phyloP scores from a whole-genome alignment of 192 early-diverging fungal species.

The Umbelopsis vinacea region DNA sequence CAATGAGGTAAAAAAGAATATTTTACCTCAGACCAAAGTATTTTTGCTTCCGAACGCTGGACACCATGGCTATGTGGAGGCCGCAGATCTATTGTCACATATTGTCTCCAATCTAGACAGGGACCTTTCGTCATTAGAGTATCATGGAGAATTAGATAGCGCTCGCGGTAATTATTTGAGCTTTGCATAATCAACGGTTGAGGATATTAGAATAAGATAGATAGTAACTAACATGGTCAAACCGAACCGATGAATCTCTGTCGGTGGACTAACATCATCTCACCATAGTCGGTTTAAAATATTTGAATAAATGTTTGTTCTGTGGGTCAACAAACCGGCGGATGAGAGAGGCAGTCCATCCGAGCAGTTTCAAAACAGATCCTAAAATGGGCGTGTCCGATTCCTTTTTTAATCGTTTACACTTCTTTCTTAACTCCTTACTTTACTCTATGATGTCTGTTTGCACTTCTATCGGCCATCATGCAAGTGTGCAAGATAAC shows the following conservation, averaged over 20 bases:
- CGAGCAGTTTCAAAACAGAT: background rate
- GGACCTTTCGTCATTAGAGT: background rate
- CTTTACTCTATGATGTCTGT: background rate
- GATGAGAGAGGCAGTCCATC: background rate
- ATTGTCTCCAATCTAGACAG: slow-evolving; percentile 13
- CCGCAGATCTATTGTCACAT: slow-evolving; percentile 6
- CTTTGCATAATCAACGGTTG: background rate
- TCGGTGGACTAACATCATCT: too few relatives aligned
- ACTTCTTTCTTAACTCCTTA: background rate
- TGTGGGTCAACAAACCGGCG: background rate
- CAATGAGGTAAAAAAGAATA: slow-evolving; percentile 5
- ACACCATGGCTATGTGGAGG: slow-evolving; percentile 29
- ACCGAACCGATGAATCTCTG: too few relatives aligned
- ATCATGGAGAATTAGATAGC: background rate
- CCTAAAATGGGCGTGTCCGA: slow-evolving; percentile 6
- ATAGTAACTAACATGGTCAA: too few relatives aligned
- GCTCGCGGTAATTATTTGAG: background rate
- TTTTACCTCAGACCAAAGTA: slow-evolving; percentile 25
- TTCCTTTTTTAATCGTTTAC: background rate
- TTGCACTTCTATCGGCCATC: slow-evolving; percentile 7
- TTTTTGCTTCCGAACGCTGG: slow-evolving; percentile 26
- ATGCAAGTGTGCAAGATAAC: slow-evolving; percentile 17
- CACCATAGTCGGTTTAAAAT: too few relatives aligned
- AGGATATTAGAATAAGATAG: too few relatives aligned
- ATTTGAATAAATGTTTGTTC: background rate